phyloP scores from a whole-genome alignment of 2,329 filamentous ascomycete species.

The Cladosporium sp. region DNA sequence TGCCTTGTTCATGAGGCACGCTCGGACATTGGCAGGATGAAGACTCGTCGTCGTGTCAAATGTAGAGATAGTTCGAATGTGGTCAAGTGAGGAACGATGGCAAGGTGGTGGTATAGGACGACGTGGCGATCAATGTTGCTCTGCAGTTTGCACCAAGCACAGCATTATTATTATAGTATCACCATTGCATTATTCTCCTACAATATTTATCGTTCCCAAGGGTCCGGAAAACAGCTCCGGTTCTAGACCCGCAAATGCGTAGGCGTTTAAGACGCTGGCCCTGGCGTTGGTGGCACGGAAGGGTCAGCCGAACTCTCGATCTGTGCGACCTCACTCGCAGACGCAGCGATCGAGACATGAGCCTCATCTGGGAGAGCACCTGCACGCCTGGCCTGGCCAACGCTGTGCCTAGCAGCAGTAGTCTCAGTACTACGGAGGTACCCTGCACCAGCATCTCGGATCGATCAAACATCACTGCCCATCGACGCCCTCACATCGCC shows the following conservation, averaged over 20 bases:
- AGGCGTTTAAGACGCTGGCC: neutral
- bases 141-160: neutral
- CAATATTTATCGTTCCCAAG: neutral
- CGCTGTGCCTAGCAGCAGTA: too few relatives aligned
- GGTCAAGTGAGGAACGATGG: too few relatives aligned
- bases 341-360: conserved; percentile 10
- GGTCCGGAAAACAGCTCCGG: neutral
- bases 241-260: neutral
- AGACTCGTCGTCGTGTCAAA: too few relatives aligned
- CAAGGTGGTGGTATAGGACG: too few relatives aligned
- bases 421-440: too few relatives aligned
- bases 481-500: neutral
- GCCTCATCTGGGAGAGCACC: too few relatives aligned
- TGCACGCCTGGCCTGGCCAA: neutral
- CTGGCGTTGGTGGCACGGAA: neutral
- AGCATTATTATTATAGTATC: too few relatives aligned
- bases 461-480: neutral
- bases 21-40: too few relatives aligned
- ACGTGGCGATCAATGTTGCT: neutral
- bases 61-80: too few relatives aligned
- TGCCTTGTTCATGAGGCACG: too few relatives aligned
- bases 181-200: neutral
- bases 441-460: neutral
- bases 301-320: conserved; percentile 9
- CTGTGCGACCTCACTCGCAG: conserved; percentile 6